Evolutionary conservation across 2,329 filamentous ascomycete genomes (phyloP), one percentile per base, ranked within the genome.

Genomic region (Coniochaeta prunicola): DNA sequence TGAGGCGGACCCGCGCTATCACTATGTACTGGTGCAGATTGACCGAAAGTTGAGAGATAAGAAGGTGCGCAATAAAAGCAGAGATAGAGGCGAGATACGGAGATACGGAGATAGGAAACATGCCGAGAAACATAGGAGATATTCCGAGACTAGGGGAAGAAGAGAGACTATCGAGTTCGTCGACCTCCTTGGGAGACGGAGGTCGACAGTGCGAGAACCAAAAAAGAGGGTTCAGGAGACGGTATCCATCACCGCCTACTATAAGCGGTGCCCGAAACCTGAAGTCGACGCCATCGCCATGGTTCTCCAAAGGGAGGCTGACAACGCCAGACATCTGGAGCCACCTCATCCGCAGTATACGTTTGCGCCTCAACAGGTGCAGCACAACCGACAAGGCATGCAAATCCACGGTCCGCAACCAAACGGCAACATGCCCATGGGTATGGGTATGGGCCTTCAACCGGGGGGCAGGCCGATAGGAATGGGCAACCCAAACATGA

Each of bases 181-280:
- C 30, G 53, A 55, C 30, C 17, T 17, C n/a, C 28, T 28, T 15
- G 40, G 45, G 8, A 53, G 40, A 53, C 57, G 48, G 19, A 36
- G 57, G 42, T 58, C 57, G 17, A 34, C 40, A 30, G 42, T 40
- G 5, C 57, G 34, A 19, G 48, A 38, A 17, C 33, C 53, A 28
- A 72, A 69, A 63, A 73, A 67, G 61, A 68, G 58, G 54, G 66
- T 64, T n/a, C 66, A 65, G 15, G 74, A 80, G 62, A 71, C 73
- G 10, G 62, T 73, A 9, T 74, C 74, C 10, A 67, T 82, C 45
- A 78, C 72, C 1, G 75, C 73, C 12, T 81, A 79, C 65, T 81
- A 78, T 64, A 76, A 74, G 62, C 70, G 74, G 9, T 67, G 67
- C 3, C 77, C 76, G 1, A 69, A 66, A 24, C 61, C 62, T 1